Evolutionary conservation across 306 rosid species (phyloP).

Genomic region (Cyclanthera cordifolia): DNA sequence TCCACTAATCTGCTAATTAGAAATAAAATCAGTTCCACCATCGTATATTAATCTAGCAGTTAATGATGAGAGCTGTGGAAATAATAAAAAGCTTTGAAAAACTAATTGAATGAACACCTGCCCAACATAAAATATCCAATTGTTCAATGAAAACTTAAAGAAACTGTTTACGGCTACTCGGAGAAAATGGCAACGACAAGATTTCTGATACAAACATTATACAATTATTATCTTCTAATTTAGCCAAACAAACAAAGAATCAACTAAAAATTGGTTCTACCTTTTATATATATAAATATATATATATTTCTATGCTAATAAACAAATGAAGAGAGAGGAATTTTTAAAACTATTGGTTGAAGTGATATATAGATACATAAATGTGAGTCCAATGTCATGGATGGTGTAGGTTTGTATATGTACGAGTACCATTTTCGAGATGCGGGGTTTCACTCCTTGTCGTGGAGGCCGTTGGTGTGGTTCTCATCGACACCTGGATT

Average conservation of each 20-base stretch:
- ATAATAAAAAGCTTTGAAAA: not conserved
- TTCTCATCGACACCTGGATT: conserved; percentile 15
- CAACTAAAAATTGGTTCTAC: conserved; percentile 22
- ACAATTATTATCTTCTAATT: conserved; percentile 23
- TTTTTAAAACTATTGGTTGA: not conserved
- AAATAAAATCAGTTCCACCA: not conserved
- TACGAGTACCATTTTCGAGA: not conserved
- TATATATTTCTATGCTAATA: conserved; percentile 26
- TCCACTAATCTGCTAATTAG: not conserved
- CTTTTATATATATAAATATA: too few species aligned
- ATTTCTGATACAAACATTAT: conserved; percentile 4
- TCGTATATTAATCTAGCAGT: not conserved
- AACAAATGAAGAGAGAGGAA: conserved; percentile 8
- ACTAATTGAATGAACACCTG: not conserved
- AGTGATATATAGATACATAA: not conserved
- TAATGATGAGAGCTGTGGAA: not conserved
- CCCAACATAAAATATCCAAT: too few species aligned
- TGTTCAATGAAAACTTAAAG: too few species aligned
- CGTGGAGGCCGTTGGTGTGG: conserved; percentile 41
- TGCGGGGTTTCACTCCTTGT: conserved; percentile 25
- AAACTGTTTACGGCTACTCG: too few species aligned
- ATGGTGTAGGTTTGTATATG: conserved; percentile 9
- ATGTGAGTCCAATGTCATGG: not conserved
- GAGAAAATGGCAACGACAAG: not conserved
- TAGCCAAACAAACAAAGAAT: conserved; percentile 69